These are phyloP conservation scores for Aspergillus chevalieri DNA, from an alignment of 2,329 filamentous ascomycete genomes.

Conservation along the genomic window DNA sequence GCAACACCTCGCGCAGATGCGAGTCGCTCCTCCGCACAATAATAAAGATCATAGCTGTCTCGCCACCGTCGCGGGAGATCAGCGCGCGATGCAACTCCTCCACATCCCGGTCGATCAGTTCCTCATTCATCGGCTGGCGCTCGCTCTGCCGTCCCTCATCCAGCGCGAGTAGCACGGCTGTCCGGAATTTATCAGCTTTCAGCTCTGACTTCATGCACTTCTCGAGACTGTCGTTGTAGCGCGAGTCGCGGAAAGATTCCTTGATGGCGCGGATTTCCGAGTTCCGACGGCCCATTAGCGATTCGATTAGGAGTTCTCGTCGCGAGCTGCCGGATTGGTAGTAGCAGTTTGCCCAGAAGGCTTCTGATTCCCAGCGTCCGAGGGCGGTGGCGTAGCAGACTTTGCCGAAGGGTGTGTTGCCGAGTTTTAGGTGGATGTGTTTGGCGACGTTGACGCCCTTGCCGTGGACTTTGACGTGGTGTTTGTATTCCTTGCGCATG, in stretches of 20 bases:
- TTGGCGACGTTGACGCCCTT: slow-evolving; percentile 48
- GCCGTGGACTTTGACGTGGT: slow-evolving; percentile 62
- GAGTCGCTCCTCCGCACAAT: slow-evolving; percentile 72
- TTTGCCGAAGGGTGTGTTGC: slow-evolving; percentile 66
- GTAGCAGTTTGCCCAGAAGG: slow-evolving; percentile 98
- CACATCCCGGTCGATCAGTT: slow-evolving; percentile 65
- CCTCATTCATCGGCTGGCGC: slow-evolving; percentile 56
- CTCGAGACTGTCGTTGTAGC: slow-evolving; percentile 73
- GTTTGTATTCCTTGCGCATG: slow-evolving; percentile 84
- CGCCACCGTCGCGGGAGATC: slow-evolving; percentile 68
- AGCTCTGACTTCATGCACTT: slow-evolving; percentile 89
- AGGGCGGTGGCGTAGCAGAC: slow-evolving; percentile 84
- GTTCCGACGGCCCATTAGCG: slow-evolving; percentile 83
- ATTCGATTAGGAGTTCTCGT: slow-evolving; percentile 85
- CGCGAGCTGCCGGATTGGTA: slow-evolving; percentile 82
- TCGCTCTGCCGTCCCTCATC: slow-evolving; percentile 83
- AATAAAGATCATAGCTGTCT: slow-evolving; percentile 80
- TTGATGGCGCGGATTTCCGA: slow-evolving; percentile 84
- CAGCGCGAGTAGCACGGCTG: slow-evolving; percentile 74
- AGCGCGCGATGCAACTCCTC: slow-evolving; percentile 64
- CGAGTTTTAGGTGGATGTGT: slow-evolving; percentile 43
- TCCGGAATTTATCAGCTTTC: slow-evolving; percentile 93
- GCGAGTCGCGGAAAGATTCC: slow-evolving; percentile 81
- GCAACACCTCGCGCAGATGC: slow-evolving; percentile 74
- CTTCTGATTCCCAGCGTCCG: slow-evolving; percentile 85